Percentiles rank a stretch among this genome's conserved stretches.
phyloP scores from a whole-genome alignment of 257 asterid species.

The Scutellaria galericulata region DNA sequence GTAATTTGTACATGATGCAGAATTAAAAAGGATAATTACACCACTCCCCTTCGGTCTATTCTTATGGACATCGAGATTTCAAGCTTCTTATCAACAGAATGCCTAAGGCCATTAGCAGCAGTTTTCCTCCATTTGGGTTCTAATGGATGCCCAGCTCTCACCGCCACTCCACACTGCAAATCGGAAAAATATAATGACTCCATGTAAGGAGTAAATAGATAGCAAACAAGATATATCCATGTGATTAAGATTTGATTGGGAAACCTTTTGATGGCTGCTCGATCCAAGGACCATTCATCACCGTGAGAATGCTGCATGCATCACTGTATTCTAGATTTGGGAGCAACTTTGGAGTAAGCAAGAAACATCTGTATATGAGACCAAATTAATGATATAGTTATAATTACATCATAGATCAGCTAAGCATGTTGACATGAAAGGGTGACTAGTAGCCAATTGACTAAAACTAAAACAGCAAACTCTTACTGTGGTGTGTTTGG shows the following conservation, averaged over 20 bases:
- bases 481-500: constrained; percentile 93
- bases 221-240: background rate
- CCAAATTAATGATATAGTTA: background rate
- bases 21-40: background rate
- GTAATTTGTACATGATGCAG: constrained; percentile 5
- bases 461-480: constrained; percentile 17
- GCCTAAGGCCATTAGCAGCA: constrained; percentile 29
- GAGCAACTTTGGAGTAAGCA: constrained; percentile 91
- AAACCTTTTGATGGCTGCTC: constrained; percentile 91
- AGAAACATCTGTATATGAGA: constrained; percentile 70
- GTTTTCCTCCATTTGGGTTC: constrained; percentile 38
- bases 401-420: background rate
- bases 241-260: constrained; percentile 2
- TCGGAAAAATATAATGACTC: background rate
- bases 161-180: constrained; percentile 87
- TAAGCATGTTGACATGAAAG: background rate
- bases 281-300: constrained; percentile 96
- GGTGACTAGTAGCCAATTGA: constrained; percentile 4
- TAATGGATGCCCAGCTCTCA: constrained; percentile 63
- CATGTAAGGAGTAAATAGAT: constrained; percentile 5
- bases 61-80: constrained; percentile 10
- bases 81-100: background rate
- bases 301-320: constrained; percentile 76
- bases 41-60: background rate
- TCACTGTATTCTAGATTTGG: constrained; percentile 78